Evolutionary conservation across 2,329 filamentous ascomycete species (phyloP), one percentile per base, ranked within the genome.

Genomic region (Xylaria sp.): DNA sequence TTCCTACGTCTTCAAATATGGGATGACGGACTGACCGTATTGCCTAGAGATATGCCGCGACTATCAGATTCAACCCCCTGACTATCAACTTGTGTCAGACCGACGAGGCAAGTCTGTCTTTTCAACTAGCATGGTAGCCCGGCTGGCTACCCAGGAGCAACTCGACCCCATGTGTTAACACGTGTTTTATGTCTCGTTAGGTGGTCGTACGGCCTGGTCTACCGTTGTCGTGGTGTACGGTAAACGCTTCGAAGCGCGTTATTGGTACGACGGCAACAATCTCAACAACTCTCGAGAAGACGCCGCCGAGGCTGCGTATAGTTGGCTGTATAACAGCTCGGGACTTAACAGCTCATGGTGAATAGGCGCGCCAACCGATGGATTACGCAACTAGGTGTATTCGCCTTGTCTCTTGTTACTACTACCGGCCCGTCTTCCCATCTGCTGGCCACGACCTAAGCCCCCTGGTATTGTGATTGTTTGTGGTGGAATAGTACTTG

Each of bases 241-340:
- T 55, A 79, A 83, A 52, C 83, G 79, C 47, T 83, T 91, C 70
- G 74, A 83, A n/a, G 92, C 92, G 47, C 86, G 92, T 65, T 96
- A 87, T 78, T 97, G 92, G 92, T 97, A 96, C 78, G 93, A 96
- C 76, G 92, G 92, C 63, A 87, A 92, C 74, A 92, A 92, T 73
- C 83, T 94, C 76, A 87, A 93, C 81, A 96, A 96, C 72, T 92
- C 92, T 60, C 89, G 87, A 77, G 93, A 97, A 76, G 93, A 97
- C 74, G 93, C 92, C n/a, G 92, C 93, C 67, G 92, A 97, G 77
- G 85, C 90, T 64, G 92, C 92, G 25, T 76, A 90, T 63, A 84
- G 82, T 71, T 84, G 82, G 77, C 76, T 91, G 56, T 78, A 68
- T 44, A 67, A 62, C 58, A 74, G 74, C 51, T 78, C 75, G 58